Evolutionary conservation across 768 basidiomycete genomes (phyloP).

Genomic region (Pleurotus tuoliensis): DNA sequence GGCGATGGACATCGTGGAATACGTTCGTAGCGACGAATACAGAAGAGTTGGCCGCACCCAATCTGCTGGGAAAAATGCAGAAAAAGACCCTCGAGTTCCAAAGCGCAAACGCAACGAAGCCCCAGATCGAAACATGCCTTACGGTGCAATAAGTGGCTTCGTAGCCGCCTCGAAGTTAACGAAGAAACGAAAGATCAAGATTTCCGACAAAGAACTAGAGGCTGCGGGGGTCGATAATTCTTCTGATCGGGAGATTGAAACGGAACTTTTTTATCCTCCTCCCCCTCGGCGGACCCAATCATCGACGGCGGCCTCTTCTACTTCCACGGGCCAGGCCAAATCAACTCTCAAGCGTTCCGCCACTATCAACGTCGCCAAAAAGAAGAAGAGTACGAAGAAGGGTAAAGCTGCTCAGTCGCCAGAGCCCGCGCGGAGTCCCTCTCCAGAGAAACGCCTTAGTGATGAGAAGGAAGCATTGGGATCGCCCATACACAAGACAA

Average conservation of each 20-base stretch:
- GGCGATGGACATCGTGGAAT: constrained; percentile 77
- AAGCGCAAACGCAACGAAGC: constrained; percentile 76
- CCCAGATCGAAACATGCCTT: constrained; percentile 65
- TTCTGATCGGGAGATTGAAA: constrained; percentile 63
- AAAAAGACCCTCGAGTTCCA: constrained; percentile 28
- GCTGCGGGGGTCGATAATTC: constrained; percentile 61
- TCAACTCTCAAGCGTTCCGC: constrained; percentile 39
- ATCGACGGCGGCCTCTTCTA: constrained; percentile 20
- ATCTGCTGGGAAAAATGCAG: constrained; percentile 26
- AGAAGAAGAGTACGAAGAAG: constrained; percentile 22
- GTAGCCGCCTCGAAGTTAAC: constrained; percentile 60
- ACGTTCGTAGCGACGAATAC: constrained; percentile 45
- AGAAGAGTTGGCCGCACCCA: constrained; percentile 24
- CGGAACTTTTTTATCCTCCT: constrained; percentile 39
- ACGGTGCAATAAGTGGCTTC: constrained; percentile 68
- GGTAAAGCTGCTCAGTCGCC: not conserved
- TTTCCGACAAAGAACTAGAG: constrained; percentile 41
- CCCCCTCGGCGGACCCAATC: constrained; percentile 52
- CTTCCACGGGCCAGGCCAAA: constrained; percentile 28
- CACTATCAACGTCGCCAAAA: constrained; percentile 30
- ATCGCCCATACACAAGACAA: too few relatives aligned
- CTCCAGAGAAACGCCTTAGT: not conserved
- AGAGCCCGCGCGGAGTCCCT: not conserved
- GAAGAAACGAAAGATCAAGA: constrained; percentile 39
- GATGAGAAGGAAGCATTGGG: not conserved